Evolutionary conservation across 192 early-diverging fungal species (phyloP).

Genomic region (Oehlia diaphana): DNA sequence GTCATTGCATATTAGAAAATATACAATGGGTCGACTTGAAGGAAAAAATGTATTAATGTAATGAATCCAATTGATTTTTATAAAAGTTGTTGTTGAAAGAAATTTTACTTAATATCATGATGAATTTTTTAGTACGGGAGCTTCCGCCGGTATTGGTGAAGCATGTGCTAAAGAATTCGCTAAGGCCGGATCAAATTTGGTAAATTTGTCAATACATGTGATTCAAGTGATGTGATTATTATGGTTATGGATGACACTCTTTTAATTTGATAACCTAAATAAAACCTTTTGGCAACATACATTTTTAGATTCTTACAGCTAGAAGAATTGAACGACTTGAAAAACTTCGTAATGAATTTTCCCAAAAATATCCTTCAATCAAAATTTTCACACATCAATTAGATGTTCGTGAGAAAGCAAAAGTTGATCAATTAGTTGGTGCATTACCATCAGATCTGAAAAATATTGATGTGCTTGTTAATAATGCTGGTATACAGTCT

Average conservation of each 20-base stretch:
- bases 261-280: too few relatives aligned
- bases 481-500: conserved; percentile 70
- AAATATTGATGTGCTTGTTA: conserved; percentile 78
- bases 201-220: conserved; percentile 14
- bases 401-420: conserved; percentile 66
- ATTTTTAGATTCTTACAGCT: conserved; percentile 55
- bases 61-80: background rate
- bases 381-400: conserved; percentile 62
- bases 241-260: background rate
- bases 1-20: background rate
- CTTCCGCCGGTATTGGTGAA: conserved; percentile 71
- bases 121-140: conserved; percentile 54
- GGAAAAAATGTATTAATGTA: conserved; percentile 42
- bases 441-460: conserved; percentile 57
- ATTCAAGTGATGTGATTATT: background rate
- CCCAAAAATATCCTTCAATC: conserved; percentile 46
- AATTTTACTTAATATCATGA: background rate
- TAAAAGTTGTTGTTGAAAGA: background rate
- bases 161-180: conserved; percentile 75
- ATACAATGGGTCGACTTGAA: conserved; percentile 31
- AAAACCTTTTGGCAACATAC: background rate
- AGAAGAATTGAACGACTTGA: conserved; percentile 67
- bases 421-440: conserved; percentile 49
- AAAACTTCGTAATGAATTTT: conserved; percentile 52
- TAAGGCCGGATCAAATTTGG: conserved; percentile 59